Evolutionary conservation across 768 basidiomycete species (phyloP).

Genomic region (Hygrocybe punicea): DNA sequence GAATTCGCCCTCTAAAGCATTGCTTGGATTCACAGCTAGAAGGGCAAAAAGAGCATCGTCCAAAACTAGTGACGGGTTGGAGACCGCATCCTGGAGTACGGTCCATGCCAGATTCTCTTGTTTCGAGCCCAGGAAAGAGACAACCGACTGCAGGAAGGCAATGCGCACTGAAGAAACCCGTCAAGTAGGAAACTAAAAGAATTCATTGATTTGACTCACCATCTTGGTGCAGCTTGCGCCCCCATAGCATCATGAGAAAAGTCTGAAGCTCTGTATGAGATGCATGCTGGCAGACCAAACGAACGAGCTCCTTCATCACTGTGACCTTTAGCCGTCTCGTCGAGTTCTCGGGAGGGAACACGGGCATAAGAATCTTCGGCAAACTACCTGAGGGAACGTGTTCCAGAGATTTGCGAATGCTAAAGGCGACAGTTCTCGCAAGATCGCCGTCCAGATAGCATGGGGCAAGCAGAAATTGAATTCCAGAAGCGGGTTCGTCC

Average conservation of each 20-base stretch:
- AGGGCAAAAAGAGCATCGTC: slow-evolving; percentile 14
- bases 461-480: slow-evolving; percentile 17
- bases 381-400: slow-evolving; percentile 13
- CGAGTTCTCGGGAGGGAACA: slow-evolving; percentile 2
- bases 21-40: slow-evolving; percentile 11
- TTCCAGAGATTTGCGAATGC: slow-evolving; percentile 13
- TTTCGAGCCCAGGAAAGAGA: slow-evolving; percentile 12
- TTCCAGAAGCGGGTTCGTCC: slow-evolving; percentile 20
- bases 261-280: slow-evolving; percentile 11
- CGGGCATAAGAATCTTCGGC: slow-evolving; percentile 10
- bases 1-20: not conserved
- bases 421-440: slow-evolving; percentile 15
- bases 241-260: slow-evolving; percentile 14
- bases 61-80: slow-evolving; percentile 5
- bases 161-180: slow-evolving; percentile 15
- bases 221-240: slow-evolving; percentile 17
- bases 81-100: slow-evolving; percentile 6
- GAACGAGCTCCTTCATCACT: slow-evolving; percentile 19
- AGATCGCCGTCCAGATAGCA: slow-evolving; percentile 15
- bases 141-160: slow-evolving; percentile 16
- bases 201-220: slow-evolving; percentile 13
- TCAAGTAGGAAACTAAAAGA: not conserved
- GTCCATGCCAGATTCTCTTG: slow-evolving; percentile 15
- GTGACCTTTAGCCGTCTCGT: slow-evolving; percentile 14
- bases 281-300: slow-evolving; percentile 13